Evolutionary conservation across 352 stramenopile genomes (phyloP).

Genomic region (Phytophthora uliginosa): DNA sequence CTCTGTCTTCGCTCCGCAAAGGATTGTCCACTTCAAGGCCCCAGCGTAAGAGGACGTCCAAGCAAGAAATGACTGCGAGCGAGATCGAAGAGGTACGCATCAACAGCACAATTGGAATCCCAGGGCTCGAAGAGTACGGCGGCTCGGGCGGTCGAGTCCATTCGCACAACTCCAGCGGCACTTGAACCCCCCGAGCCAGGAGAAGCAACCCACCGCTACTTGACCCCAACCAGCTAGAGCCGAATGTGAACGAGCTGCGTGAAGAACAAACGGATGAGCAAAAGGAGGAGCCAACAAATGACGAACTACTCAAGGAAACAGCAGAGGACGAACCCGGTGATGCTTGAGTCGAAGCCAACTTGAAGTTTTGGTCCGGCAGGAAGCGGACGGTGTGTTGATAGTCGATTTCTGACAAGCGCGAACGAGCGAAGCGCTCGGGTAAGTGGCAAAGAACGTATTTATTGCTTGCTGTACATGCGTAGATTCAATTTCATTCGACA

Average conservation of each 20-base stretch:
- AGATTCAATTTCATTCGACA: conserved; percentile 25
- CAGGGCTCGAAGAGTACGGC: conserved; percentile 22
- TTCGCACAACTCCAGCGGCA: conserved; percentile 1
- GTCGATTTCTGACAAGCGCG: no score
- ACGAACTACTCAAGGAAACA: neutral
- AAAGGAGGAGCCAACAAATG: neutral
- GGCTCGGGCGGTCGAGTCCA: conserved; percentile 2
- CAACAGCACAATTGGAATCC: conserved; percentile 30
- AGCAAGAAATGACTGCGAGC: conserved; percentile 12
- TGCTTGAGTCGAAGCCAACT: neutral
- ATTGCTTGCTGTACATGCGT: conserved; percentile 33
- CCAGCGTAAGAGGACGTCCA: conserved; percentile 20
- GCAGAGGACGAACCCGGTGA: neutral
- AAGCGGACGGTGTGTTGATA: neutral
- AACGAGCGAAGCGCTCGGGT: conserved; percentile 6
- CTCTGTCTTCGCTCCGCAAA: conserved; percentile 48
- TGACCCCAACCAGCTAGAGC: conserved; percentile 2
- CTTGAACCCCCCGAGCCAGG: neutral
- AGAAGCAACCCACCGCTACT: neutral
- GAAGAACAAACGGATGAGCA: neutral
- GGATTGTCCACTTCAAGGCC: conserved; percentile 35
- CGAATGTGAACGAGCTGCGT: neutral
- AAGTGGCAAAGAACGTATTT: conserved; percentile 31
- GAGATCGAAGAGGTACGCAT: conserved; percentile 28
- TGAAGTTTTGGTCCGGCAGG: neutral